phyloP scores from a whole-genome alignment of 2,329 filamentous ascomycete genomes.

The Sporothrix inflata region DNA sequence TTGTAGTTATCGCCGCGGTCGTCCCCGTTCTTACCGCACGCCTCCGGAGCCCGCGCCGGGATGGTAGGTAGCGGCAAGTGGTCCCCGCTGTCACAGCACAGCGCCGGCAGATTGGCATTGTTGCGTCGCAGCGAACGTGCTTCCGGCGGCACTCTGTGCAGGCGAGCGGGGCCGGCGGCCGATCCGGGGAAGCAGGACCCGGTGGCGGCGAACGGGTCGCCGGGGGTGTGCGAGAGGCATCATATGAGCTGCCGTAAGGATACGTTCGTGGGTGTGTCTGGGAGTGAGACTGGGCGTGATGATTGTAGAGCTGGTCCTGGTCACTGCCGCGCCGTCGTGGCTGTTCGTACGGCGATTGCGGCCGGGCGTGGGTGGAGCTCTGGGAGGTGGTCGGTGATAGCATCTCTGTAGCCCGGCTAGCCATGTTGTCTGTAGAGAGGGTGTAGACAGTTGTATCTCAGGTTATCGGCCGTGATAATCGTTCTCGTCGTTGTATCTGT shows the following conservation, averaged over 20 bases:
- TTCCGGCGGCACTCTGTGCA: constrained; percentile 12
- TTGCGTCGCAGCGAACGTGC: constrained; percentile 5
- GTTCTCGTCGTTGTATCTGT: not conserved
- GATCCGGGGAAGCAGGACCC: not conserved
- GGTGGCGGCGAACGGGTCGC: not conserved
- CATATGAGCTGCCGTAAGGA: not conserved
- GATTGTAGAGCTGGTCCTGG: not conserved
- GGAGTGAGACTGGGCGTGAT: not conserved
- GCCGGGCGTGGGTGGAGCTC: not conserved
- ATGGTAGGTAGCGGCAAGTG: not conserved
- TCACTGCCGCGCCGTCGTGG: not conserved
- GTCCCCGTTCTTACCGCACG: not conserved
- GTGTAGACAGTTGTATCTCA: not conserved
- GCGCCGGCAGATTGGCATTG: not conserved
- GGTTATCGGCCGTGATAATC: not conserved
- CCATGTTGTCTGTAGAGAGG: not conserved
- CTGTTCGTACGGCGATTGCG: not conserved
- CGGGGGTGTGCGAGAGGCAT: not conserved
- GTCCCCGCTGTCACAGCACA: not conserved
- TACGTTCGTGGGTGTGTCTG: not conserved
- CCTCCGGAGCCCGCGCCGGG: not conserved
- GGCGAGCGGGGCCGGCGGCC: not conserved
- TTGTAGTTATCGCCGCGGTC: not conserved
- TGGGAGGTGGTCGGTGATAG: not conserved
- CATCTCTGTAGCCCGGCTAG: not conserved